Conservation (phyloP, 2,329 filamentous ascomycete genomes). For the Hypoxylon sp. region DNA sequence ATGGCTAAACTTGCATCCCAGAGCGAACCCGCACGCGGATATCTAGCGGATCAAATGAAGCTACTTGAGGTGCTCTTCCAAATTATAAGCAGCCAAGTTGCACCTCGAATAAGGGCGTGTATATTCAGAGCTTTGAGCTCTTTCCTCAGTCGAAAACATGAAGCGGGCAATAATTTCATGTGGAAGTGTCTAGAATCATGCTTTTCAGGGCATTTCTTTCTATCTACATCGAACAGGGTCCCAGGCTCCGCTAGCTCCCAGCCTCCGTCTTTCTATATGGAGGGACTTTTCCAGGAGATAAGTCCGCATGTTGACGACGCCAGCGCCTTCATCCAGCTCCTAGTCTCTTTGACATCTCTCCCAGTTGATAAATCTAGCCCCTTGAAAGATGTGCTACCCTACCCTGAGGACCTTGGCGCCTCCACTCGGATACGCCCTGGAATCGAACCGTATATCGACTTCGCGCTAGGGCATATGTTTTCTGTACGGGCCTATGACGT, state of each 20-base stretch:
- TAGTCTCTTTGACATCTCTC: slow-evolving; percentile 80
- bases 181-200: slow-evolving; percentile 87
- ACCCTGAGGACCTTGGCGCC: slow-evolving; percentile 87
- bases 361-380: slow-evolving; percentile 68
- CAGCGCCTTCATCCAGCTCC: slow-evolving; percentile 83
- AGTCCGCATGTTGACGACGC: slow-evolving; percentile 87
- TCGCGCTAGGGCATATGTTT: slow-evolving; percentile 85
- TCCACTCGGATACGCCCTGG: slow-evolving; percentile 82
- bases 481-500: slow-evolving; percentile 76
- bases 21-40: slow-evolving; percentile 79
- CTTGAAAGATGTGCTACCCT: slow-evolving; percentile 83
- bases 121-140: slow-evolving; percentile 85
- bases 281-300: slow-evolving; percentile 80
- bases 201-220: slow-evolving; percentile 73
- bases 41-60: slow-evolving; percentile 76
- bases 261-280: slow-evolving; percentile 60
- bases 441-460: slow-evolving; percentile 94
- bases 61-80: slow-evolving; percentile 83
- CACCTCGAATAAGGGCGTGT: slow-evolving; percentile 83
- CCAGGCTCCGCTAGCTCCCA: slow-evolving; percentile 54
- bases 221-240: slow-evolving; percentile 47
- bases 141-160: slow-evolving; percentile 80
- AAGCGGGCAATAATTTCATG: slow-evolving; percentile 77
- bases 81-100: slow-evolving; percentile 82
- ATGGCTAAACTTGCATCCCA: slow-evolving; percentile 85